Percentiles rank a stretch among this genome's conserved stretches.
Conservation (phyloP, 1,284 basidiomycete species). For the Leccinum subrobustum region DNA sequence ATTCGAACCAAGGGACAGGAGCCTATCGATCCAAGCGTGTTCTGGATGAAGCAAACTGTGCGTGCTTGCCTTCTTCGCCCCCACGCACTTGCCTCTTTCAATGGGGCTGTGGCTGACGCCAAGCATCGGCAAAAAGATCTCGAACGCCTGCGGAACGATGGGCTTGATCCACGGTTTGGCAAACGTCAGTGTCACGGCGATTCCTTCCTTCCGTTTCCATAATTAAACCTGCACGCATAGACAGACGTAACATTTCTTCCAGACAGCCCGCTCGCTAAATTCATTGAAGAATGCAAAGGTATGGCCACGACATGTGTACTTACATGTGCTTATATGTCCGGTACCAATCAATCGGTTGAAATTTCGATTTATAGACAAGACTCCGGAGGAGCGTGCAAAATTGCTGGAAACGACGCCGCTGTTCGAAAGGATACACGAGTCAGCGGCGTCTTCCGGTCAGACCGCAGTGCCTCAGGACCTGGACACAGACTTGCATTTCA, state of each 20-base stretch:
- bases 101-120: slow-evolving; percentile 6
- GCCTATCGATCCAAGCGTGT: slow-evolving; percentile 55
- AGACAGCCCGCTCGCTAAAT: slow-evolving; percentile 57
- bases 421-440: slow-evolving; percentile 73
- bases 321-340: not conserved
- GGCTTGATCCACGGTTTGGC: slow-evolving; percentile 79
- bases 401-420: slow-evolving; percentile 73
- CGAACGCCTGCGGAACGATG: slow-evolving; percentile 89
- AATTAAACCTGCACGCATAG: slow-evolving; percentile 34
- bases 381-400: slow-evolving; percentile 70
- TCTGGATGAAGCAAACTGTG: slow-evolving; percentile 80
- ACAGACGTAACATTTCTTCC: slow-evolving; percentile 55
- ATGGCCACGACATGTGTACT: not conserved
- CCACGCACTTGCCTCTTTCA: not conserved
- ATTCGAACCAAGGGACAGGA: slow-evolving; percentile 50
- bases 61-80: slow-evolving; percentile 8
- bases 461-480: slow-evolving; percentile 51
- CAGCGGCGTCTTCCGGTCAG: slow-evolving; percentile 70
- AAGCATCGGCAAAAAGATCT: slow-evolving; percentile 50
- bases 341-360: not conserved
- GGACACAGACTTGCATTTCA: slow-evolving; percentile 81
- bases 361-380: slow-evolving; percentile 44
- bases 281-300: slow-evolving; percentile 66
- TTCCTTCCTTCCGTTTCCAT: slow-evolving; percentile 5
- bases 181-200: slow-evolving; percentile 50